These are phyloP conservation scores for Solanum sparsipilum DNA, from an alignment of 257 asterid genomes.

Conservation along the genomic window DNA sequence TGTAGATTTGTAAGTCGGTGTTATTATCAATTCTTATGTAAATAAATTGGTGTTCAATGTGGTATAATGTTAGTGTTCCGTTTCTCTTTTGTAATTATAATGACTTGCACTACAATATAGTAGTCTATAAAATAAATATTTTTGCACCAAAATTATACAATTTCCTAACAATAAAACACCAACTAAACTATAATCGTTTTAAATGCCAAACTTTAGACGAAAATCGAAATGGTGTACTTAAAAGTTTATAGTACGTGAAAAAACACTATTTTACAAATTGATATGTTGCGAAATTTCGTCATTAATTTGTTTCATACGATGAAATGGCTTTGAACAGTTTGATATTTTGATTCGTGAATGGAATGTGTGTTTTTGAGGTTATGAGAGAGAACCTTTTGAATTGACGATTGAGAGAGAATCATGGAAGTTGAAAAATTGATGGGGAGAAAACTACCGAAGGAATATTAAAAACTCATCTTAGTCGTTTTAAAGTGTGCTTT, in stretches of 20 bases:
- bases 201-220: neutral
- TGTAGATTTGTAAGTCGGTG: neutral
- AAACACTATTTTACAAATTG: neutral
- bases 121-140: neutral
- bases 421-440: neutral
- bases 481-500: no score
- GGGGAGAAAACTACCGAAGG: no score
- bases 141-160: neutral
- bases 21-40: neutral
- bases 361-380: neutral
- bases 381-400: neutral
- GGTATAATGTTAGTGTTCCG: neutral
- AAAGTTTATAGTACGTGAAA: neutral
- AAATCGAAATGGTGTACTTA: neutral
- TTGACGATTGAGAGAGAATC: neutral
- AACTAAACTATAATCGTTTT: no score
- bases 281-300: neutral
- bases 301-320: neutral
- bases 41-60: neutral
- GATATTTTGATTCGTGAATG: neutral
- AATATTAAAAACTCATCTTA: no score
- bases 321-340: neutral
- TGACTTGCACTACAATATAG: neutral
- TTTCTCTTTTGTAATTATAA: neutral
- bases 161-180: neutral